Evolutionary conservation across 768 basidiomycete genomes (phyloP), one percentile per base, ranked within the genome.

Genomic region (Rhodotorula diobovata): DNA sequence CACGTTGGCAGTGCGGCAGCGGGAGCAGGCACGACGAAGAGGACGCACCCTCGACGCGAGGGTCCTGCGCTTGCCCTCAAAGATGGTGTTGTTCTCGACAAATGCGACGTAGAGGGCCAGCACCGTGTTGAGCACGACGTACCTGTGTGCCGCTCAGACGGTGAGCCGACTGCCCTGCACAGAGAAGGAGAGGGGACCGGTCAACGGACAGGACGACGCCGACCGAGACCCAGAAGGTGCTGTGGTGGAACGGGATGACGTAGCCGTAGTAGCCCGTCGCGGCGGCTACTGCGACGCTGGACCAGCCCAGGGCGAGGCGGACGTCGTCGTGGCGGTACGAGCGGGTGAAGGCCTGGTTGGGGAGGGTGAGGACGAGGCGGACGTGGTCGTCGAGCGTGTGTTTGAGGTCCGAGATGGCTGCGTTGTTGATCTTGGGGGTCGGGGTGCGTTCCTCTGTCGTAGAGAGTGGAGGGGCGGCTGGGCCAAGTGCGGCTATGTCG

Each of bases 301-400:
- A 82, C 90, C 92, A 97, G 39, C 95, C 95, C 21, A 97, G 84
- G 0, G 82, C 87, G 54, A 98, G 85, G 60, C 91, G 87, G 20
- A 96, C 87, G 78, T 96, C 93, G 3, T 91, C 92, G 76, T 97
- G 93, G 54, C 86, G 83, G 80, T 94, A 85, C 48, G 87, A 91
- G 79, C 90, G 90, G 70, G 89, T 90, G 83, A 93, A 97, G 50
- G 91, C 81, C 50, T 67, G 56, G 64, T 50, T 23, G 25, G 7
- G 48, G 23, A 4, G 8, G 25, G 39, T 28, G 3, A 30, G n/a
- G 21, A 32, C 12, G 79, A 95, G 93, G 78, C 90, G 88, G 68
- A 97, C 82, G 56, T 89, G 88, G 82, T 98, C 94, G 81, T 98
- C 94, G 71, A 84, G 81, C 16, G 86, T 83, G 66, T 81, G 80